Conservation (phyloP, 1,284 basidiomycete species). For the Anthracocystis walkeri region DNA sequence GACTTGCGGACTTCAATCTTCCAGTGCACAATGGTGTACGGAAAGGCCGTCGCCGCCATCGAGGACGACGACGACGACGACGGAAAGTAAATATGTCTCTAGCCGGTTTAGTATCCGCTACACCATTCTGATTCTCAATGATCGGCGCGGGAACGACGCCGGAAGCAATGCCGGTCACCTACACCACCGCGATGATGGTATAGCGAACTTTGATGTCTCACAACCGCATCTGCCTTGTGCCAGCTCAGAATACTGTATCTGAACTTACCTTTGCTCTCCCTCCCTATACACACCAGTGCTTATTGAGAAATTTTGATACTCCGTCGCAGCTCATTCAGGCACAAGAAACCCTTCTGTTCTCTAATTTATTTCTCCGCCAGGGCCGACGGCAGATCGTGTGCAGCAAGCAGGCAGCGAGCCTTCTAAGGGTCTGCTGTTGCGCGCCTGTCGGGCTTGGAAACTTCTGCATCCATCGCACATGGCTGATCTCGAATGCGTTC, state of each 20-base stretch:
- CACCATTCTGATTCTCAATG: too few relatives aligned
- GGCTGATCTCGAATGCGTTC: not conserved
- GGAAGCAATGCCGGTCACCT: not conserved
- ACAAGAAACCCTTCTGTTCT: not conserved
- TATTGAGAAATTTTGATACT: not conserved
- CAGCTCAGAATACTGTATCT: not conserved
- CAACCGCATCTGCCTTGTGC: slow-evolving; percentile 1
- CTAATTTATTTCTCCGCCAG: slow-evolving; percentile 1
- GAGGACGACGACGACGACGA: too few relatives aligned
- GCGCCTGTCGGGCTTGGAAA: not conserved
- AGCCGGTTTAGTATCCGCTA: slow-evolving; percentile 1
- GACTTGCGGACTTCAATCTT: too few relatives aligned
- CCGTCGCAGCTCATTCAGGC: slow-evolving; percentile 15
- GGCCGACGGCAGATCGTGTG: not conserved
- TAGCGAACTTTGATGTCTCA: slow-evolving; percentile 15
- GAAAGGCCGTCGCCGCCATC: too few relatives aligned
- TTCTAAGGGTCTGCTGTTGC: not conserved
- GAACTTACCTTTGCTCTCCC: not conserved
- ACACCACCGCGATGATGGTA: not conserved
- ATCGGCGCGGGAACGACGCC: too few relatives aligned
- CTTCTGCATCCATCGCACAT: not conserved
- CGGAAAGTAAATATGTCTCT: not conserved
- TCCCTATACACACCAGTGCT: not conserved
- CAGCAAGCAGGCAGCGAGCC: not conserved
- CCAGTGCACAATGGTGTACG: too few relatives aligned